Base-by-base conservation (phyloP, 306 rosid genomes). In the Cicer cuneatum region DNA sequence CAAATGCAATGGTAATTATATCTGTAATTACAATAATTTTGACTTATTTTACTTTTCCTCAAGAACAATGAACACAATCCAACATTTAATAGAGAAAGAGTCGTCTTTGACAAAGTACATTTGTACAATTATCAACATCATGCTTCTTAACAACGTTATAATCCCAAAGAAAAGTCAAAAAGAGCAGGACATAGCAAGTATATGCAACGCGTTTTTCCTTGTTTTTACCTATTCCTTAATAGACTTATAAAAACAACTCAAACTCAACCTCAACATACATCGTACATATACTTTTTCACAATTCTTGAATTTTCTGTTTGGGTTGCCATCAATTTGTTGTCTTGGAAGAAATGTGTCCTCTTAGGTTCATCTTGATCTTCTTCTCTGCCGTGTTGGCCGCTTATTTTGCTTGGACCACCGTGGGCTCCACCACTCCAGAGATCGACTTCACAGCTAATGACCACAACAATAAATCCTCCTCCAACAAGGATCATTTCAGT, bases 331-430 rank as follows among this genome's bases (percentile, higher is more conserved):
- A 10, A 38, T 45, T 56, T 24, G 14, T 40, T 62, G 8, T 14
- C 37, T 78, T 40, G 41, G 43, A 68, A 69, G 70, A 61, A 10
- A 92, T 87, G 98, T 92, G 96, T 78, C 94, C 96, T 46, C 80
- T 92, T 6, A 83, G 92, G 78, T 90, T 92, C 83, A 80, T 92
- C 74, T 75, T 90, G 78, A 76, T 92, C 59, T 90, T 92, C 74
- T 83, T 90, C 84, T 90, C 98, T 2, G 85, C 94, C 19, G 39
- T 78, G 0, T 43, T 92, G 2, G 92, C 96, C 0, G 96, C 83
- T 21, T 90, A 90, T 61, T 73, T 80, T 53, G 89, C 94, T 1
- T 92, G 93, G 94, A 84, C 75, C 70, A 83, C 89, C 2, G 57
- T 85, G 74, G 64, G 75, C 69, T 82, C 90, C 82, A 66, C 89